A percentile compares a stretch with the other conserved stretches of the same genome.
These are phyloP conservation scores for Agaricus bisporus DNA, from an alignment of 768 basidiomycete genomes.

Conservation along the genomic window DNA sequence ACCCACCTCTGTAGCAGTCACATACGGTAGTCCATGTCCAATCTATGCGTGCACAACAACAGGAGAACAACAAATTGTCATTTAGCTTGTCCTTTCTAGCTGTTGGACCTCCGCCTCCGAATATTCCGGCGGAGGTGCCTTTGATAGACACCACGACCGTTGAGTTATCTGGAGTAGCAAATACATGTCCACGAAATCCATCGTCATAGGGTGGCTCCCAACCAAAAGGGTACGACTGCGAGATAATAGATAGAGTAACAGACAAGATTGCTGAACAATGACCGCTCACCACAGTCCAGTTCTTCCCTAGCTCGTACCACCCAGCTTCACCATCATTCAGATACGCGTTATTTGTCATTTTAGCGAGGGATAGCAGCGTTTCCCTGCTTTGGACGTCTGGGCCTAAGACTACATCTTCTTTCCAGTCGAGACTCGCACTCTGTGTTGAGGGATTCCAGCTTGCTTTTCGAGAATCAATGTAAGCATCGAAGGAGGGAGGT, in stretches of 20 bases:
- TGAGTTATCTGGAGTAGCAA: slow-evolving; percentile 75
- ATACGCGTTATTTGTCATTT: slow-evolving; percentile 96
- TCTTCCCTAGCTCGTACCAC: slow-evolving; percentile 73
- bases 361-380: slow-evolving; percentile 77
- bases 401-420: slow-evolving; percentile 61
- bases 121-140: slow-evolving; percentile 77
- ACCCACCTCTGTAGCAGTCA: slow-evolving; percentile 74
- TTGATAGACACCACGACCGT: slow-evolving; percentile 89
- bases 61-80: slow-evolving; percentile 89
- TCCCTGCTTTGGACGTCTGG: slow-evolving; percentile 77
- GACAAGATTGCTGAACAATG: not conserved
- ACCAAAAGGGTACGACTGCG: slow-evolving; percentile 75
- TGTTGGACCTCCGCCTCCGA: slow-evolving; percentile 80
- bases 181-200: slow-evolving; percentile 89
- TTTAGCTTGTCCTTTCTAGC: slow-evolving; percentile 88
- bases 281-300: slow-evolving; percentile 53
- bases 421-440: slow-evolving; percentile 53
- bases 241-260: not conserved
- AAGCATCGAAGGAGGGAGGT: slow-evolving; percentile 42
- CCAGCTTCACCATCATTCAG: slow-evolving; percentile 46
- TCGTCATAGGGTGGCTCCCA: slow-evolving; percentile 81
- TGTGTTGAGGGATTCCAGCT: slow-evolving; percentile 38
- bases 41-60: slow-evolving; percentile 89
- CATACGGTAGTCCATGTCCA: slow-evolving; percentile 96
- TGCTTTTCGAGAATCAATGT: slow-evolving; percentile 18